Evolutionary conservation across 2,329 filamentous ascomycete species (phyloP).

Genomic region (Lojkania enalia): DNA sequence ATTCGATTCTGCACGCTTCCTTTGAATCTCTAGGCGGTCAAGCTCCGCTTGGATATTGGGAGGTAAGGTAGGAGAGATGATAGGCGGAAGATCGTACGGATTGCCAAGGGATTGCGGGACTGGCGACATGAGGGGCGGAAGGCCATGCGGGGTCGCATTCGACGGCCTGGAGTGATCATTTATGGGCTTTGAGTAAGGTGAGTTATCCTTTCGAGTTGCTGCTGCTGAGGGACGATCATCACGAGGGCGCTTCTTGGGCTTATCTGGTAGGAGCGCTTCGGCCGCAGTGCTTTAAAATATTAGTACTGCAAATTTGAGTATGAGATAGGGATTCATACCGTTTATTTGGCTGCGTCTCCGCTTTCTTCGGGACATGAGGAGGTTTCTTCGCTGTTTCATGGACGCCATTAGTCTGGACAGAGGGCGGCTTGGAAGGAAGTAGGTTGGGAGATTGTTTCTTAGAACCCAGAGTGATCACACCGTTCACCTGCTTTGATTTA

Average conservation of each 20-base stretch:
- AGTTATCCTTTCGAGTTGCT: slow-evolving; percentile 43
- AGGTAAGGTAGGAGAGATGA: slow-evolving; percentile 63
- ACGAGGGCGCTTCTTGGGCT: slow-evolving; percentile 20
- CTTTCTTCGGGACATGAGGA: slow-evolving; percentile 16
- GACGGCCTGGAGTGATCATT: slow-evolving; percentile 33
- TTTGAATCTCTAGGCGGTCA: slow-evolving; percentile 46
- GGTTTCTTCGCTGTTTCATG: slow-evolving; percentile 25
- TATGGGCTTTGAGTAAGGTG: slow-evolving; percentile 39
- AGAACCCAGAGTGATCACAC: slow-evolving; percentile 27
- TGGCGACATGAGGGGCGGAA: slow-evolving; percentile 44
- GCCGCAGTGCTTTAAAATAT: slow-evolving; percentile 23
- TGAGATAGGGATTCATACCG: slow-evolving; percentile 16
- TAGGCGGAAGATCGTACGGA: slow-evolving; percentile 51
- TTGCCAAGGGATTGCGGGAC: slow-evolving; percentile 49
- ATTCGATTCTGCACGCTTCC: slow-evolving; percentile 40
- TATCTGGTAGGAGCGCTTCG: slow-evolving; percentile 21
- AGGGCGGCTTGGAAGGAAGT: slow-evolving; percentile 25
- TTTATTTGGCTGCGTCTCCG: slow-evolving; percentile 19
- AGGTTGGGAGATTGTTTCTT: slow-evolving; percentile 37
- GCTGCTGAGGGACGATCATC: slow-evolving; percentile 14
- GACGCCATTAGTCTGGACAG: slow-evolving; percentile 30
- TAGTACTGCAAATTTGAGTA: slow-evolving; percentile 16
- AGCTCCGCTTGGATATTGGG: slow-evolving; percentile 59
- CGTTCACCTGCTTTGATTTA: slow-evolving; percentile 57
- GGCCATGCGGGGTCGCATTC: slow-evolving; percentile 40